A percentile compares a stretch with the other conserved stretches of the same genome.
Conservation (phyloP, 306 rosid species). For the Quercus mongolica region DNA sequence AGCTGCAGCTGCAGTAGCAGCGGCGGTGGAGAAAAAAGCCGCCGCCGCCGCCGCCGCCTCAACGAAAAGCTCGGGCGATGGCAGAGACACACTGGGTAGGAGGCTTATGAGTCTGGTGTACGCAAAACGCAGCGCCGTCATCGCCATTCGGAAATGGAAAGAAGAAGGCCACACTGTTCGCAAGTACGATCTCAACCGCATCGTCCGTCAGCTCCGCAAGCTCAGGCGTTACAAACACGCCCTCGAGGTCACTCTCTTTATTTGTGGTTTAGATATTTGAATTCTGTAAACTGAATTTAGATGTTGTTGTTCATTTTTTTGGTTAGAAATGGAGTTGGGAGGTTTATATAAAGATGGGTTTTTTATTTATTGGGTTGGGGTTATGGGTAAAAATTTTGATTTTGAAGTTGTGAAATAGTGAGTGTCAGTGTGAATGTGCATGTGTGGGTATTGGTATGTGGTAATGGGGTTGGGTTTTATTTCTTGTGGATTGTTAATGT, state of each 20-base stretch:
- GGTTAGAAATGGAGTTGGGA: neutral
- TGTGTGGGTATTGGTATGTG: neutral
- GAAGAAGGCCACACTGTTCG: conserved; percentile 71
- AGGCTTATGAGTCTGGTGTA: conserved; percentile 69
- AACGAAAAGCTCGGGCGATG: conserved; percentile 4
- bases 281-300: neutral
- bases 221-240: conserved; percentile 82
- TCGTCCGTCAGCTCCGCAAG: conserved; percentile 86
- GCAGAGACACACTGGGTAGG: conserved; percentile 62
- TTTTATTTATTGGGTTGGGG: neutral
- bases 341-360: neutral
- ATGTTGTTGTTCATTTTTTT: neutral
- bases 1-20: conserved; percentile 21
- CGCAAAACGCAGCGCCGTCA: conserved; percentile 80
- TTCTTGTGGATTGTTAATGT: neutral
- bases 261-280: neutral
- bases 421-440: neutral
- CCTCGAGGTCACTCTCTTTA: conserved; percentile 57
- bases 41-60: neutral
- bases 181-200: conserved; percentile 85
- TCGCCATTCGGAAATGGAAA: conserved; percentile 71
- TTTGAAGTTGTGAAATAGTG: neutral
- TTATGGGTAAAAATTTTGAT: neutral
- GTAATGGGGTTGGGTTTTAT: neutral
- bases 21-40: conserved; percentile 9